These are phyloP conservation scores for Parasarocladium wereldwijsianum DNA, from an alignment of 2,329 filamentous ascomycete genomes.

Conservation along the genomic window DNA sequence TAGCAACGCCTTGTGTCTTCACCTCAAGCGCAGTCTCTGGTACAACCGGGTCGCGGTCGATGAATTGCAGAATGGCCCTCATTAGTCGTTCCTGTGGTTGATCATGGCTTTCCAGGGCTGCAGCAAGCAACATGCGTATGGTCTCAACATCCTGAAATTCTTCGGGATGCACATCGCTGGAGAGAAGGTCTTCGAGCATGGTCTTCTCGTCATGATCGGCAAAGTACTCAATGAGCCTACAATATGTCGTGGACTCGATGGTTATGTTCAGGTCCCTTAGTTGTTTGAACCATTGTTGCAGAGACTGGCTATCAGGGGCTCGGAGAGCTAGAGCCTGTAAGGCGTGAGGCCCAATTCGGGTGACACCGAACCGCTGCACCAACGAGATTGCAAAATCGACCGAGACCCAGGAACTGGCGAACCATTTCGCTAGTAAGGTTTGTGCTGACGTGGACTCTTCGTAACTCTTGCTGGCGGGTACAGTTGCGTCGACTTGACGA, in stretches of 20 bases:
- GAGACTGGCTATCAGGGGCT: slow-evolving; percentile 36
- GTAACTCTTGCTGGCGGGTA: slow-evolving; percentile 6
- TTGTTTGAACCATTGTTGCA: slow-evolving; percentile 44
- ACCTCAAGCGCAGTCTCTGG: not conserved
- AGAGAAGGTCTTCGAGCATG: slow-evolving; percentile 28
- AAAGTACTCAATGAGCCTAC: slow-evolving; percentile 48
- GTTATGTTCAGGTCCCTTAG: slow-evolving; percentile 49
- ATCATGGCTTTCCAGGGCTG: slow-evolving; percentile 5
- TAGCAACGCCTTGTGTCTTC: too few relatives aligned
- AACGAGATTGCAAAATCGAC: slow-evolving; percentile 58
- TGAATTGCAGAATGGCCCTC: too few relatives aligned
- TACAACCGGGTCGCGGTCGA: too few relatives aligned
- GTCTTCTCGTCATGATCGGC: slow-evolving; percentile 39
- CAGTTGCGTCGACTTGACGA: not conserved
- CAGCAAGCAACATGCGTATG: slow-evolving; percentile 4
- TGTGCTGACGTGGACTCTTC: slow-evolving; percentile 36
- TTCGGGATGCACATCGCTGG: slow-evolving; percentile 38
- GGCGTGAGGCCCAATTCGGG: slow-evolving; percentile 58
- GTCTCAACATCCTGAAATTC: slow-evolving; percentile 32
- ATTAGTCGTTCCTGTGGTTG: slow-evolving; percentile 7
- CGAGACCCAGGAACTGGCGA: slow-evolving; percentile 58
- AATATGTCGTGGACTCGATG: slow-evolving; percentile 48
- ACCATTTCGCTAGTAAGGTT: slow-evolving; percentile 60
- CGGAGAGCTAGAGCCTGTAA: slow-evolving; percentile 64
- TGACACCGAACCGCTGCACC: slow-evolving; percentile 55